These are phyloP conservation scores for Lithocarpus polystachyus DNA, from an alignment of 306 rosid genomes.

Conservation along the genomic window DNA sequence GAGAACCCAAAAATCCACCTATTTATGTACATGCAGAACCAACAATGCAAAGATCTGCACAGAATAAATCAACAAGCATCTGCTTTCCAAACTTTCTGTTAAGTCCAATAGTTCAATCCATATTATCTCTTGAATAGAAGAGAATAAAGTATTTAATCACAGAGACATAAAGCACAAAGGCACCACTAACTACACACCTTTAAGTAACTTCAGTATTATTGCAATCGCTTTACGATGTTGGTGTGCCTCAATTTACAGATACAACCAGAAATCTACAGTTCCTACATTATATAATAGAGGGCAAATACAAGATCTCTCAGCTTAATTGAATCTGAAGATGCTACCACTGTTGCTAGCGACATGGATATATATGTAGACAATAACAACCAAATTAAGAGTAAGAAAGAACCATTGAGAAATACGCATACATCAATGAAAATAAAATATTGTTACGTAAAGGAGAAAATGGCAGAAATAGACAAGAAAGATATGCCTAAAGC, in stretches of 20 bases:
- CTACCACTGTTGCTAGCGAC: constrained; percentile 56
- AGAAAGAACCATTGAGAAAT: too few relatives aligned
- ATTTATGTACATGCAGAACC: constrained; percentile 97
- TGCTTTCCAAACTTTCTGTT: not conserved
- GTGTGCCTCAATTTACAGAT: not conserved
- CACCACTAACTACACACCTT: not conserved
- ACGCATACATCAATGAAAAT: too few relatives aligned
- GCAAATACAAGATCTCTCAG: constrained; percentile 60
- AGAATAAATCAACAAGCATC: constrained; percentile 1
- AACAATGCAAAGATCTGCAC: constrained; percentile 88
- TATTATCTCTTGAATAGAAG: not conserved
- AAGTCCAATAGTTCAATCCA: constrained; percentile 11
- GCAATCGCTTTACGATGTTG: not conserved
- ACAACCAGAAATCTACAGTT: not conserved
- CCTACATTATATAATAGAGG: not conserved
- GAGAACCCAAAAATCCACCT: constrained; percentile 87
- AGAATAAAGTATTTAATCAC: not conserved
- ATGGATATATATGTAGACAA: constrained; percentile 18
- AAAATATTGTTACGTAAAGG: too few relatives aligned
- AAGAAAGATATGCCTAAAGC: too few relatives aligned
- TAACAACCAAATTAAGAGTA: too few relatives aligned
- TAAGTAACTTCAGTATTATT: not conserved
- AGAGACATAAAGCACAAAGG: not conserved
- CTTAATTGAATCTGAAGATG: constrained; percentile 62
- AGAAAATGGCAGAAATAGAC: too few relatives aligned